Evolutionary conservation across 106 monocot genomes (phyloP).

Genomic region (Apostasia ramifera): DNA sequence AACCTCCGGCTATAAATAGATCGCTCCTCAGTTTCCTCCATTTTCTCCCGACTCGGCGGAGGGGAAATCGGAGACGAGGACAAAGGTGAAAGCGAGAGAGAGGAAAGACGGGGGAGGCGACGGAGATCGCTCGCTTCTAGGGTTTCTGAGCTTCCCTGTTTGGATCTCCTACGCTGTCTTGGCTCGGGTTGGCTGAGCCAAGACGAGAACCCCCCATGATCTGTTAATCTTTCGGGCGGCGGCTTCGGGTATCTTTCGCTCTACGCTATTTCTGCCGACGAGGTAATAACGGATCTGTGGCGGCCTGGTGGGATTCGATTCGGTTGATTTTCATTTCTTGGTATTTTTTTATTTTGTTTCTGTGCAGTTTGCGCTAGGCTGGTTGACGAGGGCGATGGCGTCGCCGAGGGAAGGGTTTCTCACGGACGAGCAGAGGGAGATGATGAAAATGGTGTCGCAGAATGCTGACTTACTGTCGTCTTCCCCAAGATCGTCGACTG

Average conservation of each 20-base stretch:
- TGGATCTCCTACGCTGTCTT: constrained; percentile 2
- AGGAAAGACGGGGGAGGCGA: background rate
- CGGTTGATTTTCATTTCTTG: background rate
- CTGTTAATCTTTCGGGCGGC: background rate
- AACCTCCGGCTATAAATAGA: background rate
- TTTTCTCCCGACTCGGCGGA: background rate
- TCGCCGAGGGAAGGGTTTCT: constrained; percentile 68
- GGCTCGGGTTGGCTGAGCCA: constrained; percentile 17
- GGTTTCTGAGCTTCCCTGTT: background rate
- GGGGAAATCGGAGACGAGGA: background rate
- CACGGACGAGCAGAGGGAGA: constrained; percentile 67
- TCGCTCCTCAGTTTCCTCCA: background rate
- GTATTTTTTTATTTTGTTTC: background rate
- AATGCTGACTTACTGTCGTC: constrained; percentile 50
- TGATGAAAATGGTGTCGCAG: constrained; percentile 47
- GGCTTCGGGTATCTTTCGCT: background rate
- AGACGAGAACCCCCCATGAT: constrained; percentile 4
- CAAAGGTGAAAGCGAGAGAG: background rate
- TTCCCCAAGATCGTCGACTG: constrained; percentile 29
- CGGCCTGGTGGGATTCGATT: background rate
- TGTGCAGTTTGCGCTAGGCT: background rate
- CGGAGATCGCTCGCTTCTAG: background rate
- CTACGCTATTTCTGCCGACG: background rate
- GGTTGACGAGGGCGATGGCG: constrained; percentile 26
- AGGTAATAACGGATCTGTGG: background rate